Base-by-base conservation (phyloP, 257 asterid species). In the Nicotiana paniculata region DNA sequence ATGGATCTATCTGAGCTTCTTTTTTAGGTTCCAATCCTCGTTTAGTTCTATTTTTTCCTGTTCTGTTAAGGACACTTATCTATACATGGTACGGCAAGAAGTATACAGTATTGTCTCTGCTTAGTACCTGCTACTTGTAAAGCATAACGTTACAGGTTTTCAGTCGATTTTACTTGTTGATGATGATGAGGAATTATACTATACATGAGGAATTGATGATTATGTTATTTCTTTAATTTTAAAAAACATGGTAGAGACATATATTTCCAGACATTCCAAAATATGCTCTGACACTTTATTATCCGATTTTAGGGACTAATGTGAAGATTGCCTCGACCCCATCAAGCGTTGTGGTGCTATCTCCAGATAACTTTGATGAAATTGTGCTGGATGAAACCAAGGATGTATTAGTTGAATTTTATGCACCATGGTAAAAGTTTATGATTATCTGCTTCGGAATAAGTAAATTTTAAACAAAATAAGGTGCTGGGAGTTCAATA, bases 321-420 rank as follows among this genome's bases (percentile, higher is more conserved):
- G 96, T 95, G 82, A 95, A 95, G 90, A 84, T 95, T 82, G 96
- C 97, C 72, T 78, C 97, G 77, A 24, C 82, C 83, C 97, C 98
- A 3, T 91, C 97, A 72, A 84, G 72, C 79, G 99, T 95, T 81
- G 94, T 92, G 88, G 92, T 95, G 63, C 88, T 93, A 80, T 87
- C 93, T 66, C 35, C 90, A 66, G 95, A 92, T 17, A 93, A 92
- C 83, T 95, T 95, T 21, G 83, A 92, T 24, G 97, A 95, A 90
- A 86, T 93, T 85, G 97, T 92, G 59, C 94, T 93, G 30, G 89
- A 93, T 81, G 96, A 88, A 89, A 91, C 85, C 66, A 95, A 92
- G 86, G 92, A 95, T 66, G 98, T 95, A 67, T 89, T 95, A 39
- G 96, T 93, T 83, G 99, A 95, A 88, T 95, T 95, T 61, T 95